Conservation (phyloP, 352 stramenopile genomes). For the Bremia lactucae region DNA sequence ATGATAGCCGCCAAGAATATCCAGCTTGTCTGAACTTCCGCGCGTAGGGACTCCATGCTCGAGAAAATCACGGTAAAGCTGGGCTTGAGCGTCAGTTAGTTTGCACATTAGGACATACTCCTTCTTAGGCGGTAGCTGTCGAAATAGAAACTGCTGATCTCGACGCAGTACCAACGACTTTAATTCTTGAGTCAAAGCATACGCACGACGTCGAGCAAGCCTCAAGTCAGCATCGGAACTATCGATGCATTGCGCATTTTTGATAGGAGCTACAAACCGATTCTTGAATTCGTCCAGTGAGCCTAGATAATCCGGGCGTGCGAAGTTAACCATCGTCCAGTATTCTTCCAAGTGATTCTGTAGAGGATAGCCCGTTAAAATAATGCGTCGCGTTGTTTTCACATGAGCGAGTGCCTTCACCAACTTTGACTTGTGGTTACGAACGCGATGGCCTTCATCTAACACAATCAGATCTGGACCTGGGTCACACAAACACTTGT, state of each 20-base stretch:
- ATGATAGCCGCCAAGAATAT: conserved; percentile 79
- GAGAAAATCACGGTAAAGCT: conserved; percentile 69
- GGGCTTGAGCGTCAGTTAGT: conserved; percentile 57
- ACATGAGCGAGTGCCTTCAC: conserved; percentile 76
- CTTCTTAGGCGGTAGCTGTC: conserved; percentile 79
- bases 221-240: conserved; percentile 56
- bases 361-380: conserved; percentile 91
- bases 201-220: conserved; percentile 62
- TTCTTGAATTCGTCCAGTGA: conserved; percentile 85
- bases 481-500: conserved; percentile 49
- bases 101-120: conserved; percentile 83
- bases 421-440: conserved; percentile 86
- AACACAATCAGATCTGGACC: conserved; percentile 81
- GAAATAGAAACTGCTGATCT: conserved; percentile 78
- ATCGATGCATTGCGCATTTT: conserved; percentile 79
- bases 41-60: conserved; percentile 46
- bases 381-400: conserved; percentile 80
- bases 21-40: conserved; percentile 37
- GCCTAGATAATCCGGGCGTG: conserved; percentile 65
- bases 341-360: conserved; percentile 94
- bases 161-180: conserved; percentile 77
- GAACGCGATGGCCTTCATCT: conserved; percentile 84
- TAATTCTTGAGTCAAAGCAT: conserved; percentile 72
- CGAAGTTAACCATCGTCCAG: conserved; percentile 89
- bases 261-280: conserved; percentile 82